Percentiles rank a stretch among this genome's conserved stretches.
Evolutionary conservation across 768 basidiomycete genomes (phyloP).

Genomic region (Xerocomus spinulosus): DNA sequence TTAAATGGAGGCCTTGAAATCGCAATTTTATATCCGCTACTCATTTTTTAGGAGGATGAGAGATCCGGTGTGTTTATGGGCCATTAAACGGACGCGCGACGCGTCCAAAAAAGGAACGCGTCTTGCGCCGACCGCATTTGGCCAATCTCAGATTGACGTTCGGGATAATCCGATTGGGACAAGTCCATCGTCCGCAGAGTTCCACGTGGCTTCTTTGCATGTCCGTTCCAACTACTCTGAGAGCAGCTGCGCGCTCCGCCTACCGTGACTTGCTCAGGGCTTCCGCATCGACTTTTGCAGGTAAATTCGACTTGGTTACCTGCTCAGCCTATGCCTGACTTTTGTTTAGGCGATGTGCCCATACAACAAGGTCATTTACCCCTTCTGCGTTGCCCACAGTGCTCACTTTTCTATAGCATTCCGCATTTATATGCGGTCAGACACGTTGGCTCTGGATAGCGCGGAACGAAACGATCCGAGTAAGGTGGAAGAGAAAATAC

Average conservation of each 20-base stretch:
- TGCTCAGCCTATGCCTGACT: not conserved
- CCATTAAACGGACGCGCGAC: constrained; percentile 24
- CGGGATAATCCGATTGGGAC: constrained; percentile 15
- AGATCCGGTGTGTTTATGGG: constrained; percentile 30
- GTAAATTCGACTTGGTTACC: constrained; percentile 27
- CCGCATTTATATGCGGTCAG: constrained; percentile 58
- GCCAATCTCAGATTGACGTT: constrained; percentile 32
- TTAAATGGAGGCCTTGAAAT: constrained; percentile 17
- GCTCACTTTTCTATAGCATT: constrained; percentile 51
- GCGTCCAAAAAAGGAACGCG: constrained; percentile 38
- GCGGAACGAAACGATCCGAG: constrained; percentile 41
- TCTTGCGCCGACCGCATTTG: constrained; percentile 34
- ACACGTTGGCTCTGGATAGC: constrained; percentile 40
- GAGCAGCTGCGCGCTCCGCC: constrained; percentile 64
- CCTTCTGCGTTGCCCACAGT: not conserved
- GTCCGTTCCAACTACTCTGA: constrained; percentile 53
- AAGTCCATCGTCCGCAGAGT: too few species aligned
- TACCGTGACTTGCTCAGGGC: constrained; percentile 71
- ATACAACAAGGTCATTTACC: constrained; percentile 43
- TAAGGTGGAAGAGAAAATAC: constrained; percentile 49
- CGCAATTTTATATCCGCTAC: constrained; percentile 27
- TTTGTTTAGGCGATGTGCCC: constrained; percentile 47
- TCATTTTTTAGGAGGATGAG: constrained; percentile 23
- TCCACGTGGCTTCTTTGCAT: too few species aligned
- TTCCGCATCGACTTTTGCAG: constrained; percentile 61